Base-by-base conservation (phyloP, 202 grass and related monocot species). In the Setaria viridis region DNA sequence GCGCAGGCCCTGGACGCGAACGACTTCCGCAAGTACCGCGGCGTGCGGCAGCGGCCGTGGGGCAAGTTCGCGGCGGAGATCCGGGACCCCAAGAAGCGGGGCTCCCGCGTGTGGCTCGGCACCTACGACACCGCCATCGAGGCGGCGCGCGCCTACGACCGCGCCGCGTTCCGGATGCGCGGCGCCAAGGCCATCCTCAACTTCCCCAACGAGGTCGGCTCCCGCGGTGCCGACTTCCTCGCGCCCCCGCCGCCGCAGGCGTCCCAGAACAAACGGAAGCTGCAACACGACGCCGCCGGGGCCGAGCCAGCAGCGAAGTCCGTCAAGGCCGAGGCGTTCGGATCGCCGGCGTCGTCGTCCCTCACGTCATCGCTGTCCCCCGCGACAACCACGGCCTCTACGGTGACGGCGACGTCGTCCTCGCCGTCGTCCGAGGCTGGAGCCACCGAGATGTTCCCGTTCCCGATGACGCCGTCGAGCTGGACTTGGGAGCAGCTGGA, bases 1-100 rank as follows among this genome's bases (percentile, higher is more conserved):
- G 59, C 33, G 25, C 57, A 41, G 13, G 43, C 60, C 2, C 43
- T 30, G 79, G 89, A 86, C 63, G 65, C 3, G 15, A 74, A 81
- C 53, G 80, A 88, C 39, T 95, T 87, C 89, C 87, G 84, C 4
- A 93, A 93, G 89, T 99, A 97, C 89, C 92, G 97, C 30, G 97
- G 97, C 32, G 97, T 99, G 72, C 88, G 97, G 67, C 91, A 93
- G 97, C 89, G 97, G 70, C 97, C 97, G 53, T 99, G 97, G 97
- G 97, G 97, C 42, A 99, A 97, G 91, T 99, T 87, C 34, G 94
- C 97, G n/a, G 92, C 97, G 66, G 97, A 99, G 94, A 99, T 99
- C 89, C 92, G 97, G 0, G 97, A 99, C 81, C 92, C 97, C 0
- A 97, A 99, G 77, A 88, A 80, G 80, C 90, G 88, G 14, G 94